Evolutionary conservation across 495 filamentous ascomycete species (phyloP).

Genomic region (Endocarpon pusillum): DNA sequence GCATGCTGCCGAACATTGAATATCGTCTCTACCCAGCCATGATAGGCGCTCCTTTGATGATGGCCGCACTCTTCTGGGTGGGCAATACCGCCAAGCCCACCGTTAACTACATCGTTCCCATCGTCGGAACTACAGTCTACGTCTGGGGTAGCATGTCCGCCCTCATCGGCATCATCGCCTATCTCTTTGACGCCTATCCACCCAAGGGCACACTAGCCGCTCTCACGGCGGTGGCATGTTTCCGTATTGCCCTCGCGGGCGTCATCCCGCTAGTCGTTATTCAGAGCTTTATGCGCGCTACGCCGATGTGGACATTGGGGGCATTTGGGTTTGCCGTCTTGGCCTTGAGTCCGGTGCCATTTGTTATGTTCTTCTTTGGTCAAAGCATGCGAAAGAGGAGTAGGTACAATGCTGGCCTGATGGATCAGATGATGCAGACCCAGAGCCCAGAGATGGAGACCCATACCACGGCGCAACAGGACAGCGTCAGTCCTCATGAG

Average conservation of each 20-base stretch:
- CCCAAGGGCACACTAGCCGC: conserved; percentile 51
- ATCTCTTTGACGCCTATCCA: conserved; percentile 61
- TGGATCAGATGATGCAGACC: conserved; percentile 1
- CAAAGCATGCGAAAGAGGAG: conserved; percentile 21
- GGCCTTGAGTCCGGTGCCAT: conserved; percentile 24
- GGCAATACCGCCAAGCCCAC: conserved; percentile 42
- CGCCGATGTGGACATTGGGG: conserved; percentile 28
- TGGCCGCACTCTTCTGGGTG: conserved; percentile 52
- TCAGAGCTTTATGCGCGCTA: conserved; percentile 18
- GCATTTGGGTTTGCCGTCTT: conserved; percentile 29
- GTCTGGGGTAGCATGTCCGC: conserved; percentile 50
- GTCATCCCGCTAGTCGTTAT: conserved; percentile 27
- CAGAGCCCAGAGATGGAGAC: too few relatives aligned
- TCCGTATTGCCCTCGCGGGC: conserved; percentile 42
- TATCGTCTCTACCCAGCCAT: conserved; percentile 50
- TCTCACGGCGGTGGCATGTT: conserved; percentile 43
- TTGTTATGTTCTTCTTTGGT: conserved; percentile 22
- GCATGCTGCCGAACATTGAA: conserved; percentile 1
- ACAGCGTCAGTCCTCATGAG: too few relatives aligned
- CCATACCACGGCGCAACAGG: too few relatives aligned
- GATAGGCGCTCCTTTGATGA: conserved; percentile 44
- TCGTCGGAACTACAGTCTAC: conserved; percentile 46
- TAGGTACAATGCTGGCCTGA: conserved; percentile 8
- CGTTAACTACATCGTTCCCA: conserved; percentile 47
- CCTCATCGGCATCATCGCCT: conserved; percentile 56